Percentiles rank a stretch among this genome's conserved stretches.
phyloP scores from a whole-genome alignment of 306 rosid genomes.

The Morella rubra region DNA sequence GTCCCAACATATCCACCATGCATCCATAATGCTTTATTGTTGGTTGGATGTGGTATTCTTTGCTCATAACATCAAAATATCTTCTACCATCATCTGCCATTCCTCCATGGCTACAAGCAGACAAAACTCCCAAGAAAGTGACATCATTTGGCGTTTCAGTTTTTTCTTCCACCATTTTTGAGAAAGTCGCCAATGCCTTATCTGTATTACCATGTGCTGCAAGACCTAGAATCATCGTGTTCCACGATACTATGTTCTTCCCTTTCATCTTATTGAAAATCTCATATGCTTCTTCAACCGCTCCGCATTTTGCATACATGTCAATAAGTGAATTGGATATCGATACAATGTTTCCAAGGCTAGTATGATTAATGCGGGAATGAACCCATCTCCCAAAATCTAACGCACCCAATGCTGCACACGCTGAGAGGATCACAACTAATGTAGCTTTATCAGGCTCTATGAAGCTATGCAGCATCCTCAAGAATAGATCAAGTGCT shows the following conservation, averaged over 20 bases:
- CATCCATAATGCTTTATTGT: slow-evolving; percentile 80
- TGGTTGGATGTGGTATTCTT: slow-evolving; percentile 51
- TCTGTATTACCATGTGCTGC: slow-evolving; percentile 61
- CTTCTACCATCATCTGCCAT: slow-evolving; percentile 60
- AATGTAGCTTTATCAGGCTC: slow-evolving; percentile 61
- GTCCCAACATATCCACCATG: slow-evolving; percentile 74
- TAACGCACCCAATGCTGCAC: slow-evolving; percentile 55
- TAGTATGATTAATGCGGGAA: slow-evolving; percentile 27
- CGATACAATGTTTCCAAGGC: slow-evolving; percentile 21
- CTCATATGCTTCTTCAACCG: slow-evolving; percentile 57
- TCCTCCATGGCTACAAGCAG: slow-evolving; percentile 78
- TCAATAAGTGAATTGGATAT: slow-evolving; percentile 61
- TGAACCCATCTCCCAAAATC: slow-evolving; percentile 70
- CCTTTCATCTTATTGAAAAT: slow-evolving; percentile 38
- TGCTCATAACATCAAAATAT: slow-evolving; percentile 48
- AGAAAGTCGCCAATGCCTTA: slow-evolving; percentile 53
- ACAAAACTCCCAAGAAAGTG: slow-evolving; percentile 68
- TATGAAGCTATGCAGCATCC: slow-evolving; percentile 45
- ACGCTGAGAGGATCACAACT: slow-evolving; percentile 63
- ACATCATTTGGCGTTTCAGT: slow-evolving; percentile 51
- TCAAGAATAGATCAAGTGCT: slow-evolving; percentile 48
- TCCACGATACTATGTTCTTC: slow-evolving; percentile 70
- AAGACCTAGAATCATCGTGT: slow-evolving; percentile 71
- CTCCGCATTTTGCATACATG: slow-evolving; percentile 85
- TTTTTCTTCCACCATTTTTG: slow-evolving; percentile 46